Evolutionary conservation across 768 basidiomycete genomes (phyloP).

Genomic region (Psilocybe azurescens): DNA sequence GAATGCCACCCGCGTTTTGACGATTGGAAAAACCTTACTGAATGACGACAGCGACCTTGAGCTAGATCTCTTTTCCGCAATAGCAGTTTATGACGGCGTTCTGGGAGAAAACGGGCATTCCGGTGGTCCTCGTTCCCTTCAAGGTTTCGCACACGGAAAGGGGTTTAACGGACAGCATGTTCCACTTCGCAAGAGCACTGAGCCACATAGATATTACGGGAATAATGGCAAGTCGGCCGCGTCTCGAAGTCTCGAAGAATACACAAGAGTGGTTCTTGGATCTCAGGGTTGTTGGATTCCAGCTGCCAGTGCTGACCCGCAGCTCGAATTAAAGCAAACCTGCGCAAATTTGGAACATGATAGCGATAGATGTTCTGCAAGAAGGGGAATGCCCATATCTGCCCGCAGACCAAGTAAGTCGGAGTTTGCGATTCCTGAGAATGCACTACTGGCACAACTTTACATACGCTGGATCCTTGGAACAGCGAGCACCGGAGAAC

Average conservation of each 20-base stretch:
- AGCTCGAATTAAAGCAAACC: background rate
- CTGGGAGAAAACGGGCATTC: background rate
- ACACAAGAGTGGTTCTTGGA: background rate
- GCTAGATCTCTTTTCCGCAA: background rate
- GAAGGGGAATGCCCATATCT: too few relatives aligned
- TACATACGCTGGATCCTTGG: background rate
- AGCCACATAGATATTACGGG: background rate
- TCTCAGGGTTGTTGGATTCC: background rate
- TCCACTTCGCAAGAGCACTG: background rate
- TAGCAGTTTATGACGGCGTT: background rate
- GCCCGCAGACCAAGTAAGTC: too few relatives aligned
- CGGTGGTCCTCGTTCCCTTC: background rate
- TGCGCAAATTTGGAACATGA: background rate
- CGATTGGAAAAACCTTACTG: background rate
- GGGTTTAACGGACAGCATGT: background rate
- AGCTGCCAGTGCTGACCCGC: background rate
- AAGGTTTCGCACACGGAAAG: background rate
- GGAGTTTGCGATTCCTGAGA: too few relatives aligned
- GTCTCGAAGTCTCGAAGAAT: background rate
- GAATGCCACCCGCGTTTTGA: background rate
- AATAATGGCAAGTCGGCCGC: background rate
- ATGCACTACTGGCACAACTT: background rate
- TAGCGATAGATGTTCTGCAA: background rate
- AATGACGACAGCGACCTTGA: background rate
- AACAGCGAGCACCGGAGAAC: background rate